Base-by-base conservation (phyloP, 768 basidiomycete genomes). In the Suillus decipiens region DNA sequence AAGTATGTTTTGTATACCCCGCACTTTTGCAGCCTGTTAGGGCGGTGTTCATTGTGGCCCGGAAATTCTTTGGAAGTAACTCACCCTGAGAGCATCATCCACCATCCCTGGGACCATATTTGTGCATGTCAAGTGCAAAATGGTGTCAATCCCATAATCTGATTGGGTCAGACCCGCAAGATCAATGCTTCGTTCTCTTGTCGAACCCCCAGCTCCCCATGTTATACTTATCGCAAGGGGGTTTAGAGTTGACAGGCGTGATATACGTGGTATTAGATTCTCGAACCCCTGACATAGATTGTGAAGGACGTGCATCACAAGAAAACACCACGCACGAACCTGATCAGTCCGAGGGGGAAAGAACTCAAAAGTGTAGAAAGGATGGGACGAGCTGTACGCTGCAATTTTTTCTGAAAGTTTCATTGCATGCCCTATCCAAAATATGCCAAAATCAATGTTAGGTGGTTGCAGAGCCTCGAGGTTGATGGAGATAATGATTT, bases 121-220 rank as follows among this genome's bases (percentile, higher is more conserved):
- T 37, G 97, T 98, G 79, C 96, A 99, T 8, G 96, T 98, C 67
- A 99, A 75, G 79, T 99, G 97, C 73, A 99, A 80, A 64, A 97
- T 85, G 1, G 94, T 95, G 68, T 97, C 93, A 50, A 96, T 78
- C 1, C 84, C 87, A 75, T 92, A 84, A 61, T 88, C 85, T 19
- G 80, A 78, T 73, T 95, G 92, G 1, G 86, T 86, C 61, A 93
- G 76, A 12, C 84, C 85, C 0, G 95, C 96, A 2, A 99, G 84
- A 67, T 96, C 95, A 45, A 99, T 79, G 71, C 88, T 93, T 37
- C 91, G 84, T 39, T 95, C 92, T 68, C 86, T 93, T 0, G 96
- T 99, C 8, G 88, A 87, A 2, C 97, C 96, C 11, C 97, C 96
- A 0, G 97, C 96, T 50, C 97, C 97, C 97, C 97, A 99, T 70